Percentiles rank a stretch among this genome's conserved stretches.
Evolutionary conservation across 495 filamentous ascomycete genomes (phyloP).

Genomic region (Trichocladium uniseriatum): DNA sequence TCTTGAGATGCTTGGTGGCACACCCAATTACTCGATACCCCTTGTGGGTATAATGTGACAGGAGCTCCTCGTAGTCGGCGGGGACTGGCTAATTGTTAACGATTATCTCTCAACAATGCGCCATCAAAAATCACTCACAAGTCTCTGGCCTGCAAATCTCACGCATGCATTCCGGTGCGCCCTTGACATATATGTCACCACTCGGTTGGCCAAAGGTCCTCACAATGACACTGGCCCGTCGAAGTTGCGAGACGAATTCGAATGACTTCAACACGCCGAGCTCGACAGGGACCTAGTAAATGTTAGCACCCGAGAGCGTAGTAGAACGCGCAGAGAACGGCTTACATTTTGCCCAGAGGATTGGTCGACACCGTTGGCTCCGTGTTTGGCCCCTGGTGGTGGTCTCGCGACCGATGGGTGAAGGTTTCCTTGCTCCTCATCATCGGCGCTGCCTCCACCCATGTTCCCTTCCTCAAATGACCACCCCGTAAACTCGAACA

Average conservation of each 20-base stretch:
- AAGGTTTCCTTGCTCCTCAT: slow-evolving; percentile 57
- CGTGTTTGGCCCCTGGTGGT: slow-evolving; percentile 49
- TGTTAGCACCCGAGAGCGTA: slow-evolving; percentile 2
- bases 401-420: slow-evolving; percentile 80
- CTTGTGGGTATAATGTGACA: slow-evolving; percentile 84
- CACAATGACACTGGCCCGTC: slow-evolving; percentile 87
- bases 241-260: slow-evolving; percentile 94
- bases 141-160: slow-evolving; percentile 78
- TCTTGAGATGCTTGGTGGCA: slow-evolving; percentile 77
- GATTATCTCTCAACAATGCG: not conserved
- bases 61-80: slow-evolving; percentile 74
- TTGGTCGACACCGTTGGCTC: slow-evolving; percentile 28
- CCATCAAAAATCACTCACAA: slow-evolving; percentile 45
- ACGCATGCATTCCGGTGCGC: slow-evolving; percentile 90
- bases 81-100: slow-evolving; percentile 53
- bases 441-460: slow-evolving; percentile 43
- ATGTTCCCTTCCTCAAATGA: slow-evolving; percentile 78
- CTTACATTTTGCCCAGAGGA: slow-evolving; percentile 32
- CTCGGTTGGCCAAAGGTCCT: slow-evolving; percentile 70
- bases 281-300: slow-evolving; percentile 47
- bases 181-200: slow-evolving; percentile 87
- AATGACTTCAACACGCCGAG: slow-evolving; percentile 81
- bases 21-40: slow-evolving; percentile 98
- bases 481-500: slow-evolving; percentile 98
- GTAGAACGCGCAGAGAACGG: not conserved